A percentile compares a stretch with the other conserved stretches of the same genome.
Conservation (phyloP, 2,329 filamentous ascomycete species). For the Bipolaris victoriae region DNA sequence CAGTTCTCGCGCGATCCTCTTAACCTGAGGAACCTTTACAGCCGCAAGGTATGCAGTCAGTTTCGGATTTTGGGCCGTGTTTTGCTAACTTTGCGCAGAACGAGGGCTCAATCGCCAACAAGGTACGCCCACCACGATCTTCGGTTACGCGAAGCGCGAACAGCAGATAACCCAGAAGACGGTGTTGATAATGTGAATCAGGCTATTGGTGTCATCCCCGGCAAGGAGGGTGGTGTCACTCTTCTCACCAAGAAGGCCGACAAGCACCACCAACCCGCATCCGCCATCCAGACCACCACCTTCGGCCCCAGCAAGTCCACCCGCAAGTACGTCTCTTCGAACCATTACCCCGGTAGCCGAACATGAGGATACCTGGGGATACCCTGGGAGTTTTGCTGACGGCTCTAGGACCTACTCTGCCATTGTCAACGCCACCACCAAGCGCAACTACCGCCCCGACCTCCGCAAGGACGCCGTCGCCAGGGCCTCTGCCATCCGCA, state of each 20-base stretch:
- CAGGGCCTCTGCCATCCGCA: constrained; percentile 84
- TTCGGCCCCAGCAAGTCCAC: constrained; percentile 75
- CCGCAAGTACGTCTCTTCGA: constrained; percentile 71
- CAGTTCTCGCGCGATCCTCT: constrained; percentile 94
- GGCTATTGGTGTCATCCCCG: constrained; percentile 81
- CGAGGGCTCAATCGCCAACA: constrained; percentile 90
- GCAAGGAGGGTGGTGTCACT: constrained; percentile 78
- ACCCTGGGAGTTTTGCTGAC: constrained; percentile 7
- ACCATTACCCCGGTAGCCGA: background rate
- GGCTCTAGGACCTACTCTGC: constrained; percentile 75
- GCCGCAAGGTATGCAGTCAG: constrained; percentile 73
- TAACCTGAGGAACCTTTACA: constrained; percentile 91
- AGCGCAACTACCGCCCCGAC: constrained; percentile 76
- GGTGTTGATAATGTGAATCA: constrained; percentile 45
- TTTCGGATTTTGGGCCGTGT: constrained; percentile 5
- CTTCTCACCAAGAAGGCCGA: constrained; percentile 84
- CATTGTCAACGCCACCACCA: constrained; percentile 81
- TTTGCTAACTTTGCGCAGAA: constrained; percentile 62
- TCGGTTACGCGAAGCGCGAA: constrained; percentile 14
- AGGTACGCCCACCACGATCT: constrained; percentile 64
- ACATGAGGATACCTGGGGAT: background rate
- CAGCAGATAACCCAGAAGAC: background rate
- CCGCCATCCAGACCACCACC: constrained; percentile 67
- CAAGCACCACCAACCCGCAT: constrained; percentile 74
- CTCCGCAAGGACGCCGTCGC: constrained; percentile 71